Evolutionary conservation across 2,329 filamentous ascomycete genomes (phyloP), one percentile per base, ranked within the genome.

Genomic region (Lachnellula arida): DNA sequence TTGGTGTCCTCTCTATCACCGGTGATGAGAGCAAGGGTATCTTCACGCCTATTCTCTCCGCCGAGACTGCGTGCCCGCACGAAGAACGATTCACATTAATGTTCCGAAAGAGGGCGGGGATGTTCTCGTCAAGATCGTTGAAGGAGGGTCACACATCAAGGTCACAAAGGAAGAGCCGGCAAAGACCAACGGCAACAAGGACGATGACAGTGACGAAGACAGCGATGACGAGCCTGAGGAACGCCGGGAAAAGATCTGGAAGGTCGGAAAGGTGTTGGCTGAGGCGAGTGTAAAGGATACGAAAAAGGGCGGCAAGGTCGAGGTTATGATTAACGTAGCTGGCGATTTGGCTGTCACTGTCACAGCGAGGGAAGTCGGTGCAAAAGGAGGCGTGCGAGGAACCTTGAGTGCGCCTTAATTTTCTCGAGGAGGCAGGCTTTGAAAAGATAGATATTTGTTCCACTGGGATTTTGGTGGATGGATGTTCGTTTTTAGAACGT

Each of bases 61-160:
- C 90, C 59, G 89, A 97, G 76, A 97, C 94, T 0, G 89, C 35
- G 88, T 93, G 5, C 94, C 94, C 23, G 91, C 91, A 37, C 88
- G 94, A 70, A 85, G 93, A 66, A 90, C 88, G 35, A 84, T 92
- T 46, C 87, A 91, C 68, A 85, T 97, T 67, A 72, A 81, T 43
- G 87, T 84, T 5, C 87, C 91, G 57, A 85, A 88, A 71, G 84
- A 86, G 46, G 92, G 91, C 59, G 94, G 94, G 52, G 88, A 96
- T 68, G 88, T 97, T 3, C 78, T 97, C 12, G 77, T 99, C 72
- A 90, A 89, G 75, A 81, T 99, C 53, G 89, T 87, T 63, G 94
- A 99, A 78, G 94, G 91, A 65, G 82, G 82, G 65, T 87, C 90
- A 43, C 88, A 96, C 73, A 97, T 97, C 79, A 95, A 96, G 76